Percentiles rank a stretch among this genome's conserved stretches.
Conservation (phyloP, 164 flowering plant genomes). For the Kingdonia uniflora region DNA sequence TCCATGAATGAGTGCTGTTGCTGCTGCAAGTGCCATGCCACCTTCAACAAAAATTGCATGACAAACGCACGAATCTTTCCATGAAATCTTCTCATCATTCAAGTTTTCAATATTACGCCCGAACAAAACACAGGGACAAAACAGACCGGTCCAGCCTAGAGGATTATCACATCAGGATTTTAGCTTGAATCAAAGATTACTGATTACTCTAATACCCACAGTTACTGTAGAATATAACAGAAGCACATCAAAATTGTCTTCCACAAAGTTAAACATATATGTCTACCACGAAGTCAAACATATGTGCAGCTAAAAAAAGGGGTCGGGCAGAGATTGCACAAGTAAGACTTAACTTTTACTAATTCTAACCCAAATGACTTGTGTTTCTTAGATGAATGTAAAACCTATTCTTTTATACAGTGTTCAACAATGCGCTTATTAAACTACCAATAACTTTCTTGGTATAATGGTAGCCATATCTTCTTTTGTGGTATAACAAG, state of each 20-base stretch:
- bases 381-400: no score
- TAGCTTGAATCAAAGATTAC: no score
- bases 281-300: neutral
- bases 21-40: conserved; percentile 73
- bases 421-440: no score
- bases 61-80: conserved; percentile 72
- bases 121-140: conserved; percentile 90
- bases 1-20: conserved; percentile 62
- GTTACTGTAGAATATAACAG: conserved; percentile 19
- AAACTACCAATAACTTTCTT: no score
- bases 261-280: no score
- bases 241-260: no score
- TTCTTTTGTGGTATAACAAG: conserved; percentile 79
- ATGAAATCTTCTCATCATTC: conserved; percentile 74
- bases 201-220: no score
- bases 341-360: no score
- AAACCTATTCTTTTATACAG: no score
- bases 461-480: conserved; percentile 35
- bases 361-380: no score
- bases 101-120: conserved; percentile 69
- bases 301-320: neutral
- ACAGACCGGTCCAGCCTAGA: conserved; percentile 32
- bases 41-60: conserved; percentile 93
- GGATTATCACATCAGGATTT: neutral
- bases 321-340: neutral